Conservation (phyloP, 805 yeast species). For the Candida chauliodis region DNA sequence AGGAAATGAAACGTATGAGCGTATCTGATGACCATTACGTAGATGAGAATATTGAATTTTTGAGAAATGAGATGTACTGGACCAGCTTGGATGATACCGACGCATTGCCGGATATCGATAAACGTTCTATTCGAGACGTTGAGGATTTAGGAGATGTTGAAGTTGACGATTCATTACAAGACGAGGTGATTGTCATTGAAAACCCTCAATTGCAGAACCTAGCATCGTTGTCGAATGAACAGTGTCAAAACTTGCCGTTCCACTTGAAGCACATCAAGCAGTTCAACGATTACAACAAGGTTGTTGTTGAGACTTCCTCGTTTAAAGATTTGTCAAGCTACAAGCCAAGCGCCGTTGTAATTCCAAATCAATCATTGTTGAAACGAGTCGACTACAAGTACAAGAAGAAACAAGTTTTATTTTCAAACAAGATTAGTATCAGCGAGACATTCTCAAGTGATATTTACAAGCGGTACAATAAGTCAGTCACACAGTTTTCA, state of each 20-base stretch:
- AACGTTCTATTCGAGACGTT: not conserved
- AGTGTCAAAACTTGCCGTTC: slow-evolving; percentile 26
- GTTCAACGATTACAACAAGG: slow-evolving; percentile 28
- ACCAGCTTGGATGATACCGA: not conserved
- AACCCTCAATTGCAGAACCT: slow-evolving; percentile 24
- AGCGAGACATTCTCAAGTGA: slow-evolving; percentile 52
- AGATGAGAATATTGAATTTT: slow-evolving; percentile 28
- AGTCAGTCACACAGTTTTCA: slow-evolving; percentile 48
- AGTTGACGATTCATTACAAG: slow-evolving; percentile 12
- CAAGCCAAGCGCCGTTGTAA: not conserved
- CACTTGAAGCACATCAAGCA: slow-evolving; percentile 35
- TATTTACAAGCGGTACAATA: slow-evolving; percentile 53
- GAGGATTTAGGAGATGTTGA: not conserved
- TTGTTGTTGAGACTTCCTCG: slow-evolving; percentile 27
- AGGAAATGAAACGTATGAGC: slow-evolving; percentile 17
- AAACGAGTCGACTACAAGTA: not conserved
- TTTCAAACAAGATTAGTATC: slow-evolving; percentile 45
- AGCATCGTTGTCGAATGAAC: slow-evolving; percentile 17
- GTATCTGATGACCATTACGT: slow-evolving; percentile 24
- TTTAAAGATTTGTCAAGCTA: slow-evolving; percentile 13
- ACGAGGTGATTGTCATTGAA: slow-evolving; percentile 14
- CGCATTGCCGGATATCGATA: not conserved
- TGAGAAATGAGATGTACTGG: slow-evolving; percentile 14
- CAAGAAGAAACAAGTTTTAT: slow-evolving; percentile 31
- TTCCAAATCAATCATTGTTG: not conserved